phyloP scores from a whole-genome alignment of 1,284 basidiomycete genomes.

The Cutaneotrichosporon cavernicola region DNA sequence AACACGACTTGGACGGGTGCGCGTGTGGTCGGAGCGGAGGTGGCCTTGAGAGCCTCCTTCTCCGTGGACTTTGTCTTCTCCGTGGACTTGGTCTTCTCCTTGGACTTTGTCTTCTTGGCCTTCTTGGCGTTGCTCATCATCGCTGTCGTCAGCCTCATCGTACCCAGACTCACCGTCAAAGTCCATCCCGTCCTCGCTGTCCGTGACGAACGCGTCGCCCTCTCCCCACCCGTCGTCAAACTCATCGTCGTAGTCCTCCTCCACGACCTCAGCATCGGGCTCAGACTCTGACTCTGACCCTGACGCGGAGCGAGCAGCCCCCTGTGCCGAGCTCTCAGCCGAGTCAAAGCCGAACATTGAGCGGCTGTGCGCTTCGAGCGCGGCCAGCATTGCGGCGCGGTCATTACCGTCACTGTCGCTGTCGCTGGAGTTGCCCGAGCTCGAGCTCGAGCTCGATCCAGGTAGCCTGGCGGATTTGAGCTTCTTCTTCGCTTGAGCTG shows the following conservation, averaged over 20 bases:
- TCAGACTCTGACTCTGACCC: not conserved
- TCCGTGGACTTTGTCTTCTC: no score
- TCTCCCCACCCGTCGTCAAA: conserved; percentile 49
- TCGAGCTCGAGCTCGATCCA: not conserved
- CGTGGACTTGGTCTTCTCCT: conserved; percentile 12
- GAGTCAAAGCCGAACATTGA: conserved; percentile 44
- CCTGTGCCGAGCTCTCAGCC: conserved; percentile 35
- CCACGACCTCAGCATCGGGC: conserved; percentile 26
- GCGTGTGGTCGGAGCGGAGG: not conserved
- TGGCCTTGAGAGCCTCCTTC: not conserved
- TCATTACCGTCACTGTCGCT: conserved; percentile 20
- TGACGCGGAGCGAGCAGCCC: conserved; percentile 1
- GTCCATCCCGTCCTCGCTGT: conserved; percentile 43
- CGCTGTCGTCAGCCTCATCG: not conserved
- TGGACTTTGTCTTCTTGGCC: not conserved
- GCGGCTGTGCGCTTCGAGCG: conserved; percentile 48
- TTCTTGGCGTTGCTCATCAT: conserved; percentile 13
- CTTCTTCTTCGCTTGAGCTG: not conserved
- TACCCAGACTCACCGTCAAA: not conserved
- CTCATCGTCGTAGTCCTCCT: conserved; percentile 36
- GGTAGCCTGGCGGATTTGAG: not conserved
- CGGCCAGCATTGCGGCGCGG: conserved; percentile 46
- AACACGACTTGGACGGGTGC: conserved; percentile 44
- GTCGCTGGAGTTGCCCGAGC: conserved; percentile 1
- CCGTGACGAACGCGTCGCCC: conserved; percentile 42